Base-by-base conservation (phyloP, 2,329 filamentous ascomycete species). In the Botrytis cinerea region DNA sequence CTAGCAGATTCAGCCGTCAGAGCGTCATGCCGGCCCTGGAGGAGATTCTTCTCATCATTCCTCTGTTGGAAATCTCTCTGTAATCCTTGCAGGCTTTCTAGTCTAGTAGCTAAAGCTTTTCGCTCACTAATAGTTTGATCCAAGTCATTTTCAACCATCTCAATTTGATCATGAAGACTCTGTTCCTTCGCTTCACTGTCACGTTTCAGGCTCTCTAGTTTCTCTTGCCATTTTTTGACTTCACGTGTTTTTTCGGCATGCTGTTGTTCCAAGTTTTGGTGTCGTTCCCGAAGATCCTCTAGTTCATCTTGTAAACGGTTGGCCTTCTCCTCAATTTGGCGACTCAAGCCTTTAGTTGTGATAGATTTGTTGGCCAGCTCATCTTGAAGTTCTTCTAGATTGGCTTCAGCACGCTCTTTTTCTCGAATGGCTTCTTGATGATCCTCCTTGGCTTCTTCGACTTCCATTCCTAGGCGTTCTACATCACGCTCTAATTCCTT, bases 361-460 rank as follows among this genome's bases (percentile, higher is more conserved):
- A 94, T 87, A 0, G 92, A 95, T 78, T 94, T 94, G 82, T 95
- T 91, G 35, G 91, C 87, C 87, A 94, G 89, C 78, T 94, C 92
- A 71, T 93, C 91, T 75, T 93, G 91, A 38, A 94, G 85, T 78
- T 91, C 89, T 77, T 90, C 86, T 25, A 91, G 83, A 74, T 91
- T 86, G 10, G 82, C 83, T 77, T 90, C 87, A 2, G 89, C 89
- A 45, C 86, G 85, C 35, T 88, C 84, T 76, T 88, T 89, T 73
- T 90, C 85, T 1, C 83, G 80, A 12, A 86, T 74, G 0, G 89
- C 88, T 70, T 88, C 84, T 54, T 89, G 83, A 28, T 87, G 82
- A 76, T 86, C 87, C 20, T 87, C 84, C 76, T 86, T 88, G 72
- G 87, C 83, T 25, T 89, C 86, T 46, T 88, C 85, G 0, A 87